Conservation (phyloP, 2,329 filamentous ascomycete genomes). For the Fusarium sp. region DNA sequence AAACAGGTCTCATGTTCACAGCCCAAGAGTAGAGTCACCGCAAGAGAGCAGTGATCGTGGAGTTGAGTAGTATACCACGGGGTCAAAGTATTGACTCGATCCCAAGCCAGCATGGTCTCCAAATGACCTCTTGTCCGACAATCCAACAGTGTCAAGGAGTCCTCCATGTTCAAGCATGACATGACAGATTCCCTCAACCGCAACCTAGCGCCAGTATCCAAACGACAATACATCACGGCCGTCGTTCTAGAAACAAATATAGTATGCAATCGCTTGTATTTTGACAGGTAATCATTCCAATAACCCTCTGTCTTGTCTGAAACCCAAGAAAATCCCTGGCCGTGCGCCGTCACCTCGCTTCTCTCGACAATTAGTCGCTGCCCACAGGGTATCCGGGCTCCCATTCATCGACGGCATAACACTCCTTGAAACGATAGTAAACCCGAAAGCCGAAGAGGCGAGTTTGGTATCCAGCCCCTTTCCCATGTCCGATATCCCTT, state of each 20-base stretch:
- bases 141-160: not conserved
- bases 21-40: not conserved
- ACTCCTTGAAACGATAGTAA: constrained; percentile 42
- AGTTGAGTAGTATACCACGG: not conserved
- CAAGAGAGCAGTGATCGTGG: constrained; percentile 5
- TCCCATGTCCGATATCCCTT: constrained; percentile 32
- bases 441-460: constrained; percentile 29
- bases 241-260: not conserved
- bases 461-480: constrained; percentile 42
- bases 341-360: constrained; percentile 32
- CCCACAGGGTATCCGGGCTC: constrained; percentile 48
- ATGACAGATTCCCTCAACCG: not conserved
- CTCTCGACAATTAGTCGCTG: constrained; percentile 47
- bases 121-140: constrained; percentile 6
- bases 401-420: constrained; percentile 48
- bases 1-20: not conserved
- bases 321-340: constrained; percentile 37
- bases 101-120: constrained; percentile 6
- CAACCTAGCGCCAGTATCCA: not conserved
- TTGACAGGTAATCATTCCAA: constrained; percentile 41
- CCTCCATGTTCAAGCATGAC: not conserved
- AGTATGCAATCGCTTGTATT: constrained; percentile 31
- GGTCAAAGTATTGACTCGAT: not conserved
- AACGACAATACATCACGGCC: not conserved
- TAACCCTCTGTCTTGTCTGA: constrained; percentile 33